A percentile compares a stretch with the other conserved stretches of the same genome.
Conservation (phyloP, 257 asterid genomes). For the Coffea eugenioides region DNA sequence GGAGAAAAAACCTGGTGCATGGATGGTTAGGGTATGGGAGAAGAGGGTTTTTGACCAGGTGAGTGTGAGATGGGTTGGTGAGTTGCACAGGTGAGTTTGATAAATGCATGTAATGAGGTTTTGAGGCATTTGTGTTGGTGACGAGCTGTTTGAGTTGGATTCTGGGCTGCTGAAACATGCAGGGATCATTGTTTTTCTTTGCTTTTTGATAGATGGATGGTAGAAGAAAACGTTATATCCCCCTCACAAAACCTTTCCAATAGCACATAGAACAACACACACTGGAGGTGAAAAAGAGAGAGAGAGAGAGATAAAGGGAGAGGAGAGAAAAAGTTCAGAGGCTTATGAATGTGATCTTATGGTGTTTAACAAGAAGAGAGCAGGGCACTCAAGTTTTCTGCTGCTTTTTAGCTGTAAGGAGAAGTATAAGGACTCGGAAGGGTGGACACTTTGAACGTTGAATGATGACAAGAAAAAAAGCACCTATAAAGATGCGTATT, state of each 20-base stretch:
- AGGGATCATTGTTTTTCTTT: slow-evolving; percentile 24
- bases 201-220: neutral
- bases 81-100: slow-evolving; percentile 29
- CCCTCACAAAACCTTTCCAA: neutral
- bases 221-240: neutral
- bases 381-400: neutral
- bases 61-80: slow-evolving; percentile 29
- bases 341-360: neutral
- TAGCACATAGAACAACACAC: neutral
- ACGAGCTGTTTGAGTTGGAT: slow-evolving; percentile 9
- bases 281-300: neutral
- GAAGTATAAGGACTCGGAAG: too few species aligned
- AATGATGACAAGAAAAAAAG: neutral
- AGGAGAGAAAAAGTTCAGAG: neutral
- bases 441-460: slow-evolving; percentile 1
- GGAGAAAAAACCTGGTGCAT: slow-evolving; percentile 29
- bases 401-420: slow-evolving; percentile 22
- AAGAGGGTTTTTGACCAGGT: slow-evolving; percentile 39
- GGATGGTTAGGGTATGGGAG: slow-evolving; percentile 32
- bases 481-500: neutral
- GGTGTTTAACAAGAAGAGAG: neutral
- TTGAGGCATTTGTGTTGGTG: slow-evolving; percentile 30
- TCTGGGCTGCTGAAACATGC: slow-evolving; percentile 30
- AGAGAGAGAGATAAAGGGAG: neutral
- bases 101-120: slow-evolving; percentile 38